Conservation (phyloP, 108 stramenopile genomes). For the Mediolabrus comicus region DNA sequence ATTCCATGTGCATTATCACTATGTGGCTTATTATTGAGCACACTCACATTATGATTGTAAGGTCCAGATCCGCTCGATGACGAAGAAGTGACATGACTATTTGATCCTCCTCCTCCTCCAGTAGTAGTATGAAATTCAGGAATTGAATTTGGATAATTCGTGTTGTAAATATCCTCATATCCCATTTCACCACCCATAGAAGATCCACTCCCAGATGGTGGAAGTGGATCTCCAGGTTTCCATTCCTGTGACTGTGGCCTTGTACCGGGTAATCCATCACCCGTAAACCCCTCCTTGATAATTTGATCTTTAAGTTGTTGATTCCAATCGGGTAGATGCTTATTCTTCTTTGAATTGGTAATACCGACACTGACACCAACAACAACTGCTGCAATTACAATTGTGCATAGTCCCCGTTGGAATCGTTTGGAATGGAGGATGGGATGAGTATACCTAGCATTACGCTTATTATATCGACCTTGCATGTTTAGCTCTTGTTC, state of each 20-base stretch:
- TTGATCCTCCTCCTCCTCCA: too few species aligned
- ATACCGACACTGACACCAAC: slow-evolving; percentile 10
- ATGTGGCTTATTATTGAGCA: neutral
- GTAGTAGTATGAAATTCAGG: neutral
- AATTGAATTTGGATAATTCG: neutral
- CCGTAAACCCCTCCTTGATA: neutral
- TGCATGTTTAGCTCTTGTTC: neutral
- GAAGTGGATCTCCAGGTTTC: too few species aligned
- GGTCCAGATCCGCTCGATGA: neutral
- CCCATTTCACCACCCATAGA: neutral
- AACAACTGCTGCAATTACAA: neutral
- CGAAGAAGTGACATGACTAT: neutral
- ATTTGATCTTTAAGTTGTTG: slow-evolving; percentile 2
- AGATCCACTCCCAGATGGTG: too few species aligned
- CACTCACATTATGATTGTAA: neutral
- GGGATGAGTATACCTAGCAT: neutral
- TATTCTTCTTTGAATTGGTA: slow-evolving; percentile 2
- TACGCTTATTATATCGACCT: neutral
- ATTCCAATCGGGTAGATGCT: slow-evolving; percentile 9
- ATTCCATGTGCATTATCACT: neutral
- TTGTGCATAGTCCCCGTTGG: slow-evolving; percentile 2
- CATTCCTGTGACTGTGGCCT: neutral
- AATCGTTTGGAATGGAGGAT: slow-evolving; percentile 2
- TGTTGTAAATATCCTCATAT: neutral
- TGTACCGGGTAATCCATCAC: neutral